phyloP scores from a whole-genome alignment of 371 early-diverging fungal species.

The Zancudomyces culisetae region DNA sequence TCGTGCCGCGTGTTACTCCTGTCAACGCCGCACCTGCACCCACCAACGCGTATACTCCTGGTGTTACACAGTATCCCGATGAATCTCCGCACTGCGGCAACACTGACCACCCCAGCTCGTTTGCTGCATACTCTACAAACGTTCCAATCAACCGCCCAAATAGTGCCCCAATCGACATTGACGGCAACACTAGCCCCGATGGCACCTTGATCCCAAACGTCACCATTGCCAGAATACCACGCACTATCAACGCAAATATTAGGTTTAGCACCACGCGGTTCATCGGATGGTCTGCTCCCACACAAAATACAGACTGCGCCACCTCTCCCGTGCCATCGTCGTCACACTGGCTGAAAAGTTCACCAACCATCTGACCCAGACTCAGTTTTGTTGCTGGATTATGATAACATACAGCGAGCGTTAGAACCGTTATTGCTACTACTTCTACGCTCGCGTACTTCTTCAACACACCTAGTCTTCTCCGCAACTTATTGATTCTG shows the following conservation, averaged over 20 bases:
- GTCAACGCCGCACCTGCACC: constrained; percentile 84
- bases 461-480: constrained; percentile 8
- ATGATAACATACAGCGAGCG: constrained; percentile 51
- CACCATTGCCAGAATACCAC: constrained; percentile 42
- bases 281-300: constrained; percentile 4
- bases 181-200: constrained; percentile 54
- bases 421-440: constrained; percentile 42
- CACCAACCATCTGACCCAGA: constrained; percentile 40
- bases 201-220: constrained; percentile 69
- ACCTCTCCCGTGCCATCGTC: constrained; percentile 19
- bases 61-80: constrained; percentile 52
- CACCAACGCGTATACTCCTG: constrained; percentile 87
- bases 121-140: constrained; percentile 37
- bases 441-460: constrained; percentile 55
- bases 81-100: constrained; percentile 40
- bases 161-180: constrained; percentile 61
- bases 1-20: constrained; percentile 86
- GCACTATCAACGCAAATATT: constrained; percentile 8
- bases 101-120: constrained; percentile 32
- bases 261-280: constrained; percentile 10
- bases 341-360: constrained; percentile 53
- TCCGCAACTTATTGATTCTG: constrained; percentile 44
- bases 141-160: constrained; percentile 61
- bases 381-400: constrained; percentile 60
- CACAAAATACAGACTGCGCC: constrained; percentile 9